These are phyloP conservation scores for Fusarium haematococcum DNA, from an alignment of 2,329 filamentous ascomycete genomes.

Conservation along the genomic window DNA sequence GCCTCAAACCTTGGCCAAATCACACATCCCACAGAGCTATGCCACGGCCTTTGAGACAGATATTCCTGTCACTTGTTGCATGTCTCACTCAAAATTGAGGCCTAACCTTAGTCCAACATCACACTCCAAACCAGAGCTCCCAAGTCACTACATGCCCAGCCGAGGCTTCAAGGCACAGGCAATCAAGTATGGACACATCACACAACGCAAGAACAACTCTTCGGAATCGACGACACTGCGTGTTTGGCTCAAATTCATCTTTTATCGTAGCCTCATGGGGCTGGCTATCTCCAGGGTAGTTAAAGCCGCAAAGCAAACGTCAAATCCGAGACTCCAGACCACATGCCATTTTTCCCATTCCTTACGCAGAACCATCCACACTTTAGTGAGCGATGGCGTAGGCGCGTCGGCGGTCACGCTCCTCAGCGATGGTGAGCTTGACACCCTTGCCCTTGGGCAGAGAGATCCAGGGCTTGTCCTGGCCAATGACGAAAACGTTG, in stretches of 20 bases:
- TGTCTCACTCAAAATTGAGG: neutral
- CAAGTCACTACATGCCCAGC: neutral
- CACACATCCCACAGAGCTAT: neutral
- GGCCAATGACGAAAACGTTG: conserved; percentile 99
- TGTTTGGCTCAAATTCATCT: conserved; percentile 51
- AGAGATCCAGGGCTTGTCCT: conserved; percentile 99
- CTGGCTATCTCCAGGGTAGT: conserved; percentile 51
- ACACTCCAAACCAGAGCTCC: neutral
- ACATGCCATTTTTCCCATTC: conserved; percentile 51
- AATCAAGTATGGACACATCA: conserved; percentile 1
- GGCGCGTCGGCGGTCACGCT: conserved; percentile 97
- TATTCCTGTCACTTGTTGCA: neutral
- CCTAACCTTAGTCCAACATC: neutral
- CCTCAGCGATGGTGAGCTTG: conserved; percentile 98
- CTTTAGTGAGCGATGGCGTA: conserved; percentile 63
- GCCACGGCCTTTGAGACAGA: neutral
- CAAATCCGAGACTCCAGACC: conserved; percentile 57
- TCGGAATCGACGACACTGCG: conserved; percentile 44
- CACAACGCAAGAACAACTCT: neutral
- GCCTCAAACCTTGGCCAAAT: neutral
- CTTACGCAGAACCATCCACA: conserved; percentile 34
- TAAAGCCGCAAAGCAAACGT: conserved; percentile 50
- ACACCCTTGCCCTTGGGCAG: conserved; percentile 99
- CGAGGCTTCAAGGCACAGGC: neutral
- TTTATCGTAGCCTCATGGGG: conserved; percentile 51